A percentile compares a stretch with the other conserved stretches of the same genome.
Conservation (phyloP, 345 rosid species). For the Pugionium cornutum region DNA sequence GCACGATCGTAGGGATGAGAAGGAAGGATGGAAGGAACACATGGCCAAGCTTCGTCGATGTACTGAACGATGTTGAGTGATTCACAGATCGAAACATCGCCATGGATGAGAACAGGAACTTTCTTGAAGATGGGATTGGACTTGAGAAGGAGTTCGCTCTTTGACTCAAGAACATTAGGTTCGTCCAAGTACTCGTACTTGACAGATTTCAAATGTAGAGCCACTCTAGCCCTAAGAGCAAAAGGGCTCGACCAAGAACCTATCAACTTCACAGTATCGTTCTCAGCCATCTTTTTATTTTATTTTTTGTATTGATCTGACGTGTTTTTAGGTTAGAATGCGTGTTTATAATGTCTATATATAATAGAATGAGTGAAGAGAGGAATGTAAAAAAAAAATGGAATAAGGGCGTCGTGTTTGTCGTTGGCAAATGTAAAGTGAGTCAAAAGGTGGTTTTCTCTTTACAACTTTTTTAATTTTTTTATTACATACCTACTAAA, state of each 20-base stretch:
- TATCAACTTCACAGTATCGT: constrained; percentile 49
- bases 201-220: constrained; percentile 65
- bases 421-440: background rate
- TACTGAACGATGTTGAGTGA: constrained; percentile 69
- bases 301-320: background rate
- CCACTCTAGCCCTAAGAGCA: constrained; percentile 61
- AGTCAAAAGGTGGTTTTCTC: background rate
- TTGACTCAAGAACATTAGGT: constrained; percentile 42
- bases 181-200: constrained; percentile 62
- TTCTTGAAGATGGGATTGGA: constrained; percentile 81
- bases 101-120: constrained; percentile 76
- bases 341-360: background rate
- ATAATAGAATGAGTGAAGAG: background rate
- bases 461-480: background rate
- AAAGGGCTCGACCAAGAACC: constrained; percentile 76
- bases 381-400: too few species aligned
- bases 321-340: background rate
- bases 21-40: constrained; percentile 60
- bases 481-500: too few species aligned
- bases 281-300: constrained; percentile 4
- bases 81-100: constrained; percentile 58
- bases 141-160: constrained; percentile 66
- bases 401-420: too few species aligned
- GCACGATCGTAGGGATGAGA: constrained; percentile 64
- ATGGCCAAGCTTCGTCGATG: constrained; percentile 66